Conservation (phyloP, 129 eudicot species). For the Scalesia atractyloides region DNA sequence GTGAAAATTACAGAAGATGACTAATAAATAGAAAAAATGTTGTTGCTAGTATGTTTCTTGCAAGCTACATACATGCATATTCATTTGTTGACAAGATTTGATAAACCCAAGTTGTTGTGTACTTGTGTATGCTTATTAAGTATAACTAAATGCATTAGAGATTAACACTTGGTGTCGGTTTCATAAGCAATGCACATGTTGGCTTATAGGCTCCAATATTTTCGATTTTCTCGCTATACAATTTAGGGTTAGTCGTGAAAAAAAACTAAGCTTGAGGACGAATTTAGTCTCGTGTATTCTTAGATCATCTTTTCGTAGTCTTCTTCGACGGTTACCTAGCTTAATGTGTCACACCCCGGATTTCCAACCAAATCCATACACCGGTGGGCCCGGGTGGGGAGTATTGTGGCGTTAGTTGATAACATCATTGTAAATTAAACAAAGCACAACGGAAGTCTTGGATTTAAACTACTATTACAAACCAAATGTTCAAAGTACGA, state of each 20-base stretch:
- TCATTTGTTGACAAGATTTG: conserved; percentile 7
- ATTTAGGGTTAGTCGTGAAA: not conserved
- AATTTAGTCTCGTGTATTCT: no score
- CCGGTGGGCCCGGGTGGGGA: no score
- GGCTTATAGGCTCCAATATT: not conserved
- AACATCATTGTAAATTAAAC: no score
- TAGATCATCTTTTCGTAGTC: no score
- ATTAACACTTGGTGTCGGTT: not conserved
- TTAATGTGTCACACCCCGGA: no score
- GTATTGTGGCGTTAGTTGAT: no score
- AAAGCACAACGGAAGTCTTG: no score
- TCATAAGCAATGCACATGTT: not conserved
- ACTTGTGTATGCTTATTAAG: not conserved
- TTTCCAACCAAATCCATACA: no score
- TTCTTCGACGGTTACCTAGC: no score
- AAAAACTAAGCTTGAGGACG: no score
- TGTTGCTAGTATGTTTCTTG: conserved; percentile 12
- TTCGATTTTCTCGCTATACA: not conserved
- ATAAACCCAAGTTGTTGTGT: not conserved
- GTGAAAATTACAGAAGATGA: not conserved
- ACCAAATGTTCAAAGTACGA: no score
- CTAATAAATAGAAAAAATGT: not conserved
- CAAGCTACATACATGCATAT: conserved; percentile 2
- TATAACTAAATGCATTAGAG: not conserved
- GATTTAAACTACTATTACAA: no score